phyloP scores from a whole-genome alignment of 2,329 filamentous ascomycete genomes.

The Cladorrhinum sp. region DNA sequence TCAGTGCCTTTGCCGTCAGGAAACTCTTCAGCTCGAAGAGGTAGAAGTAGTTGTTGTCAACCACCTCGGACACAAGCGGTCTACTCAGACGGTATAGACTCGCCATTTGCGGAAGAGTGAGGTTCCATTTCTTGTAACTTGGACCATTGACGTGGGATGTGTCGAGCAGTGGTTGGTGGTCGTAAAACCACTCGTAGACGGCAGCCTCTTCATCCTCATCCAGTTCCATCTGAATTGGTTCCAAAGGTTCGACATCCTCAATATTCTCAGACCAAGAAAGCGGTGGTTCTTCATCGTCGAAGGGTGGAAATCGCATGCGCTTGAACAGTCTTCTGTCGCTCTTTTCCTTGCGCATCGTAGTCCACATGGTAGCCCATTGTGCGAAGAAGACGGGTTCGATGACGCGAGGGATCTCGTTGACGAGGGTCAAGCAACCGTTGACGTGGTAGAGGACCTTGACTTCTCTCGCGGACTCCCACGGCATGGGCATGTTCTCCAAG shows the following conservation, averaged over 20 bases:
- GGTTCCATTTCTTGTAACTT: slow-evolving; percentile 95
- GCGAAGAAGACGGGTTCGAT: slow-evolving; percentile 98
- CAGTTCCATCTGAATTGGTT: slow-evolving; percentile 98
- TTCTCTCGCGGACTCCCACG: slow-evolving; percentile 93
- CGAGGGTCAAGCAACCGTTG: slow-evolving; percentile 92
- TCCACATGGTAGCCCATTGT: slow-evolving; percentile 99
- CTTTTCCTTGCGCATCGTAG: slow-evolving; percentile 96
- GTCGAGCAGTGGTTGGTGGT: slow-evolving; percentile 85
- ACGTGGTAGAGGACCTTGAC: slow-evolving; percentile 98
- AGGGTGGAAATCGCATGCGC: slow-evolving; percentile 97
- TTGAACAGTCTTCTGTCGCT: slow-evolving; percentile 95
- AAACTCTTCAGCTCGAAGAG: slow-evolving; percentile 96
- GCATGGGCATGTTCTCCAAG: slow-evolving; percentile 99
- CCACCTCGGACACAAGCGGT: slow-evolving; percentile 84
- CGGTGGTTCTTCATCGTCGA: slow-evolving; percentile 97
- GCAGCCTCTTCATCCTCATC: slow-evolving; percentile 90
- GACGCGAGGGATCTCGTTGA: slow-evolving; percentile 94
- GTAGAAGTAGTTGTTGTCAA: slow-evolving; percentile 96
- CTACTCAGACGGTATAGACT: slow-evolving; percentile 88
- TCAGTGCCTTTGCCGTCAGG: slow-evolving; percentile 91
- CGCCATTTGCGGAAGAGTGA: slow-evolving; percentile 92
- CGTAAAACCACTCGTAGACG: slow-evolving; percentile 96
- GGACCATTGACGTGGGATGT: slow-evolving; percentile 93
- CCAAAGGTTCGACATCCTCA: slow-evolving; percentile 93
- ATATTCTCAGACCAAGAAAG: slow-evolving; percentile 98